Evolutionary conservation across 139 green algal species (phyloP).

Genomic region (Chlamydomonas sp.): DNA sequence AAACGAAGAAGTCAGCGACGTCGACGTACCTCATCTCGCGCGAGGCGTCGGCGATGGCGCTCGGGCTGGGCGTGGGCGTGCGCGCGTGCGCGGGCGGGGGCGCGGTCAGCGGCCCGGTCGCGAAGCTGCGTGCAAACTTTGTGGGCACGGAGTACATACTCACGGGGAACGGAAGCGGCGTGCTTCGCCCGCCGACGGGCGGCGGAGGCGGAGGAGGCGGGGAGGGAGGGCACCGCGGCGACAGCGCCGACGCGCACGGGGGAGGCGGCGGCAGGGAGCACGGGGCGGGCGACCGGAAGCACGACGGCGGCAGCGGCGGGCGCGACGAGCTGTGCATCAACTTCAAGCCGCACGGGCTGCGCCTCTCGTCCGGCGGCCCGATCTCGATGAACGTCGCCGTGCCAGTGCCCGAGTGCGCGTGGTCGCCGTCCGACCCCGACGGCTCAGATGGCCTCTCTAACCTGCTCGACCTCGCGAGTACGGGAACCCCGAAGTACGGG

Average conservation of each 20-base stretch:
- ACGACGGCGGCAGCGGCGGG: conserved; percentile 10
- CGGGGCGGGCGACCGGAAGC: not conserved
- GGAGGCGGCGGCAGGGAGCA: too few relatives aligned
- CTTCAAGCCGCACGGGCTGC: conserved; percentile 35
- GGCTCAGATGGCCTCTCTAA: conserved; percentile 21
- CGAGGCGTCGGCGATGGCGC: too few relatives aligned
- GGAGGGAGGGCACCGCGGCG: too few relatives aligned
- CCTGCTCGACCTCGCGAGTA: conserved; percentile 30
- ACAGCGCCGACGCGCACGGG: conserved; percentile 5
- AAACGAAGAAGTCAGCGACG: conserved; percentile 71
- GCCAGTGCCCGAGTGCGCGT: conserved; percentile 19
- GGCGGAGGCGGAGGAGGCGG: too few relatives aligned
- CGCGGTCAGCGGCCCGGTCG: not conserved
- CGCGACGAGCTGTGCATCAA: conserved; percentile 34
- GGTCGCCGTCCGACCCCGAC: conserved; percentile 4
- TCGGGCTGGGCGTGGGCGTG: too few relatives aligned
- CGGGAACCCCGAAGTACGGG: too few relatives aligned
- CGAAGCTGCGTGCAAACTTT: conserved; percentile 60
- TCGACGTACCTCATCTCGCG: conserved; percentile 27
- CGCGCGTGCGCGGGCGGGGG: too few relatives aligned
- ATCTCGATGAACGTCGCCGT: conserved; percentile 27
- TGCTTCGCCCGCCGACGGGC: too few relatives aligned
- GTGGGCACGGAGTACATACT: conserved; percentile 77
- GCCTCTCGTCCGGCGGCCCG: conserved; percentile 18
- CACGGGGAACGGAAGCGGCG: too few relatives aligned